phyloP scores from a whole-genome alignment of 148 eudicot genomes.

The Rheum nobile region DNA sequence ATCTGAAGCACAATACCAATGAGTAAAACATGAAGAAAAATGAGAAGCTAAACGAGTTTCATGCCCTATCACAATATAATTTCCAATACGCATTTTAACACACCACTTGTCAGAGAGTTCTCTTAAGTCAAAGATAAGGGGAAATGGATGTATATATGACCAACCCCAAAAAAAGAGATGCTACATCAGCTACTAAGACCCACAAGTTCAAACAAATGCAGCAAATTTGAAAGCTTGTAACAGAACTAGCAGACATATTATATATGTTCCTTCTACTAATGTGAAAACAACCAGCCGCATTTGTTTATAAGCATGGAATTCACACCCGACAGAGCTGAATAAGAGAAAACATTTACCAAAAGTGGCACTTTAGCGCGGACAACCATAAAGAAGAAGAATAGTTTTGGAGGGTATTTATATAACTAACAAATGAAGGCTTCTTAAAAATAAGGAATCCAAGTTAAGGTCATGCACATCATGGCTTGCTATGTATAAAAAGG shows the following conservation, averaged over 20 bases:
- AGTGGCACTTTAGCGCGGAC: not conserved
- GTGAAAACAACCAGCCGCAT: not conserved
- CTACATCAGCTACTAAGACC: not conserved
- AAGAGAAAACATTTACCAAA: not conserved
- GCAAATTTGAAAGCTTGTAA: not conserved
- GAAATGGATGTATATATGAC: not conserved
- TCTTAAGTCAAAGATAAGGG: not conserved
- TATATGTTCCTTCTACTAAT: not conserved
- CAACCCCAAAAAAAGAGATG: not conserved
- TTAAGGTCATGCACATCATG: not conserved
- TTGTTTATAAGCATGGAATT: not conserved
- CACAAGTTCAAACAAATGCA: not conserved
- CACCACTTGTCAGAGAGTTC: not conserved
- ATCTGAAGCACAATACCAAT: not conserved
- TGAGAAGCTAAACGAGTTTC: not conserved
- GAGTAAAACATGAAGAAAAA: not conserved
- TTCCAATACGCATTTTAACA: not conserved
- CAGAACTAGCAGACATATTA: not conserved
- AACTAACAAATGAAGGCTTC: not conserved
- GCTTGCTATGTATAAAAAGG: not conserved
- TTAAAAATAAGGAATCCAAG: not conserved
- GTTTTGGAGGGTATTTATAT: not conserved
- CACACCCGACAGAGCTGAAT: not conserved
- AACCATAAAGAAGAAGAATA: not conserved
- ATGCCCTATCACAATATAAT: constrained; percentile 1